Percentiles rank a stretch among this genome's conserved stretches.
Conservation (phyloP, 164 flowering plant species). For the Brasenia schreberi region DNA sequence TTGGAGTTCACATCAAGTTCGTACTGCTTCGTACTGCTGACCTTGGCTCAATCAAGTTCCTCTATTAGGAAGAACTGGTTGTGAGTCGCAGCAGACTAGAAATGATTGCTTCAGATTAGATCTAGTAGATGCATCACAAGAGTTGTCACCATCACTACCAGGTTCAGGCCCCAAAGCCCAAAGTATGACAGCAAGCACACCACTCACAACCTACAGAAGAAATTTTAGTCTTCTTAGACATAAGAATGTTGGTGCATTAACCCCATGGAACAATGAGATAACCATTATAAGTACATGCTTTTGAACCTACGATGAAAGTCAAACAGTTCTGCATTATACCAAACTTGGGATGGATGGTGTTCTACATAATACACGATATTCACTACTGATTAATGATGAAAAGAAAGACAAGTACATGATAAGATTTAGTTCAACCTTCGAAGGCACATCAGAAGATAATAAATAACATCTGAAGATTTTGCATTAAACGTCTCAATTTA, state of each 20-base stretch:
- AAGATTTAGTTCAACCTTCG: too few species aligned
- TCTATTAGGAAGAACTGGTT: neutral
- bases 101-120: neutral
- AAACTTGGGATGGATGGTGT: neutral
- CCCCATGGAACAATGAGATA: neutral
- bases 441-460: neutral
- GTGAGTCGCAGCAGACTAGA: neutral
- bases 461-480: too few species aligned
- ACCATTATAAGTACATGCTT: too few species aligned
- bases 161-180: conserved; percentile 23
- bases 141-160: conserved; percentile 1
- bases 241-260: too few species aligned
- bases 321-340: neutral
- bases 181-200: conserved; percentile 17
- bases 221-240: neutral
- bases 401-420: too few species aligned
- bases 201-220: conserved; percentile 19
- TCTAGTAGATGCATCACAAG: neutral
- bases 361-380: too few species aligned
- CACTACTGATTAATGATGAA: too few species aligned
- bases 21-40: neutral
- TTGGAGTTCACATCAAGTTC: neutral
- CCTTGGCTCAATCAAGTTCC: neutral
- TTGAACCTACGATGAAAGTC: too few species aligned
- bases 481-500: too few species aligned